Conservation (phyloP, 805 yeast genomes). For the Yamadazyma tumulicola region DNA sequence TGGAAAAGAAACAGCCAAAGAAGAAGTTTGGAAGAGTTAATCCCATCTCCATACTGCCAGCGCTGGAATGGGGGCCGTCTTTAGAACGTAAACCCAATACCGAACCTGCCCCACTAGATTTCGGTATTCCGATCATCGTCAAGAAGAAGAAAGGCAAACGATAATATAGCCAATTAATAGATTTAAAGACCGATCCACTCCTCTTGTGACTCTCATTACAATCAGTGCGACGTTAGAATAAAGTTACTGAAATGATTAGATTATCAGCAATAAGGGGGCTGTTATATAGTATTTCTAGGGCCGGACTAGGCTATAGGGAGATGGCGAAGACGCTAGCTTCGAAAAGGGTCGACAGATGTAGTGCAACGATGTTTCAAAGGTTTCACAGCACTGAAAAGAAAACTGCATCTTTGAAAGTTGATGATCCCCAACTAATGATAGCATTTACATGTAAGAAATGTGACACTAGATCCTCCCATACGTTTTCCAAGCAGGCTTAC, state of each 20-base stretch:
- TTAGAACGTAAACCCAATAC: slow-evolving; percentile 1
- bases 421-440: slow-evolving; percentile 76
- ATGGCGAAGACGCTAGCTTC: no score
- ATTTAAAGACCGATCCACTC: no score
- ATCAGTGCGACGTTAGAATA: no score
- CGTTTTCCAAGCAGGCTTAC: slow-evolving; percentile 91
- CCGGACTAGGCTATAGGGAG: no score
- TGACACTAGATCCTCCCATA: slow-evolving; percentile 76
- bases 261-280: no score
- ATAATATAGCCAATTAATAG: no score
- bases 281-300: no score
- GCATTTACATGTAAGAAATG: slow-evolving; percentile 93
- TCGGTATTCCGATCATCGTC: slow-evolving; percentile 11
- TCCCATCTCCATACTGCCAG: slow-evolving; percentile 25
- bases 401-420: slow-evolving; percentile 45
- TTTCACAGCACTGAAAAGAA: slow-evolving; percentile 2
- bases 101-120: slow-evolving; percentile 5
- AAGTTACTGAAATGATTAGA: no score
- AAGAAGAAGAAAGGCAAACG: slow-evolving; percentile 7
- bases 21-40: slow-evolving; percentile 56
- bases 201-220: no score
- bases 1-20: slow-evolving; percentile 37
- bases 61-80: slow-evolving; percentile 19
- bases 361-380: not conserved
- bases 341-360: not conserved